Percentiles rank a stretch among this genome's conserved stretches.
Conservation (phyloP, 1,139 yeast species). For the Lizanozyma gosingica region DNA sequence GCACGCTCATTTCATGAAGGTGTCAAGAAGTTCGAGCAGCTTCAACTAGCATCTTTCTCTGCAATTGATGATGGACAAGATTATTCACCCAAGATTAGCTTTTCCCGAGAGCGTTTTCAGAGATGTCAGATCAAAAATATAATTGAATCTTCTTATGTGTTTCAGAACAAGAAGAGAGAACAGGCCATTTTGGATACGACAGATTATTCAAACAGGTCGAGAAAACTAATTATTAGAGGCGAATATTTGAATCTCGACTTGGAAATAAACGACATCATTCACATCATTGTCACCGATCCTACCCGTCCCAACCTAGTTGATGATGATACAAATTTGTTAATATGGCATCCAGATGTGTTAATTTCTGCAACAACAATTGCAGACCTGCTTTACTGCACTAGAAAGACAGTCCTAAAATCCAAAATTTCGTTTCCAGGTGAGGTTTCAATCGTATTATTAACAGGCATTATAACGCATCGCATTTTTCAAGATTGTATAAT, state of each 20-base stretch:
- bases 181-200: conserved; percentile 46
- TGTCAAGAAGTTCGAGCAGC: conserved; percentile 16
- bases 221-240: conserved; percentile 38
- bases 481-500: conserved; percentile 63
- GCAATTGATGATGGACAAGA: conserved; percentile 8
- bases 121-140: conserved; percentile 41
- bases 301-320: conserved; percentile 37
- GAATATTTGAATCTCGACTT: conserved; percentile 41
- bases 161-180: conserved; percentile 18
- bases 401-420: conserved; percentile 57
- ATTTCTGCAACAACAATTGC: conserved; percentile 79
- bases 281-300: conserved; percentile 43
- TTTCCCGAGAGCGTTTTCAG: conserved; percentile 35
- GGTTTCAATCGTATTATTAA: conserved; percentile 49
- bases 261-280: conserved; percentile 45
- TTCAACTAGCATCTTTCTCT: conserved; percentile 2
- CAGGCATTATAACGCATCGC: conserved; percentile 75
- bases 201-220: conserved; percentile 19
- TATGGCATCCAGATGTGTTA: conserved; percentile 78
- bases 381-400: conserved; percentile 61
- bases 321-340: conserved; percentile 48
- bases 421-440: conserved; percentile 50
- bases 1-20: conserved; percentile 20
- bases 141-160: conserved; percentile 21
- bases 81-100: conserved; percentile 35